phyloP scores from a whole-genome alignment of 164 flowering plant species.

The Tinospora cordifolia region DNA sequence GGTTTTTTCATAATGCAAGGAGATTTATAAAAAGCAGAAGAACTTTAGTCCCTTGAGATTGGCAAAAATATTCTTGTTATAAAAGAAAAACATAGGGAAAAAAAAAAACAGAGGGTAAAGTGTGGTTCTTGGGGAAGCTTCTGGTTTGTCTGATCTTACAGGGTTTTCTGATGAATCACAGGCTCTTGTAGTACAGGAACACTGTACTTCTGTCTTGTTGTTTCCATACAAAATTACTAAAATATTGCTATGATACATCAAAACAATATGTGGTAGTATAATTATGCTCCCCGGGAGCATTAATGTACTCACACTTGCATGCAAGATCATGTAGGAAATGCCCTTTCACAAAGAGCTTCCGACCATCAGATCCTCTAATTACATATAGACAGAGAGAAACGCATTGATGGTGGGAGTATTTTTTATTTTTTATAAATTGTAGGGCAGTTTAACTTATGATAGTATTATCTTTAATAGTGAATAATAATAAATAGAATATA shows the following conservation, averaged over 20 bases:
- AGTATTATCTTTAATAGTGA: too few species aligned
- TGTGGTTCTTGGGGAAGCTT: conserved; percentile 14
- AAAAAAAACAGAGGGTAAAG: too few species aligned
- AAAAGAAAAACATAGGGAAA: neutral
- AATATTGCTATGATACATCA: neutral
- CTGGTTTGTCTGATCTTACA: conserved; percentile 9
- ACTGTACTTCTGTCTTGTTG: conserved; percentile 5
- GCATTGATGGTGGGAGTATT: neutral
- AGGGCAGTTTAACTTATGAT: neutral
- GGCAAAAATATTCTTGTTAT: neutral
- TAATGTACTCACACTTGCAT: neutral
- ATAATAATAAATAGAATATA: too few species aligned
- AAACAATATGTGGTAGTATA: too few species aligned
- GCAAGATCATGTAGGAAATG: neutral
- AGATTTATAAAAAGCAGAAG: neutral
- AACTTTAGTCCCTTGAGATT: neutral
- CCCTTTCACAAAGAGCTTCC: neutral
- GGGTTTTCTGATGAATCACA: neutral
- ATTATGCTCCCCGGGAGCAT: neutral
- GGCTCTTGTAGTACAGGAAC: neutral
- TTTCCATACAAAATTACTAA: neutral
- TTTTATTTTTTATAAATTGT: neutral
- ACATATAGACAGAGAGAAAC: neutral
- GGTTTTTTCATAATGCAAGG: too few species aligned
- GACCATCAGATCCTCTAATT: neutral